phyloP scores from a whole-genome alignment of 306 rosid species.

The Potentilla sterilis region DNA sequence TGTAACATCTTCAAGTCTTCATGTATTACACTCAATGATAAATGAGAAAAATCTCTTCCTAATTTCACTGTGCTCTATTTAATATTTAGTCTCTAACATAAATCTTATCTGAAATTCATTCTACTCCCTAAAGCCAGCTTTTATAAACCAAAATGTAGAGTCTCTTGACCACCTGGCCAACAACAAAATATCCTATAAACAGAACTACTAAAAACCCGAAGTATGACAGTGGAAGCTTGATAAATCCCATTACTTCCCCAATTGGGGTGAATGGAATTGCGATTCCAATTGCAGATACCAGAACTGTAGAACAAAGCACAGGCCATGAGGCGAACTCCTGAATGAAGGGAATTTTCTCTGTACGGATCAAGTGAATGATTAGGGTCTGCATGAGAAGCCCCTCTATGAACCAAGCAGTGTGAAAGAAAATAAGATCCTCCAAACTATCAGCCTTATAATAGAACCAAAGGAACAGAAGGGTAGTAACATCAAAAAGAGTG shows the following conservation, averaged over 20 bases:
- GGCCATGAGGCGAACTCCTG: constrained; percentile 85
- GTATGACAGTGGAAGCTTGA: constrained; percentile 52
- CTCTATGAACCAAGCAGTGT: constrained; percentile 77
- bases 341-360: constrained; percentile 67
- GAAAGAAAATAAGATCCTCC: constrained; percentile 43
- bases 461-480: constrained; percentile 59
- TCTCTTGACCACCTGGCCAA: constrained; percentile 67
- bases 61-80: constrained; percentile 3
- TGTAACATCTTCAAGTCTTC: constrained; percentile 15
- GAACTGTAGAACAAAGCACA: constrained; percentile 63
- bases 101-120: not conserved
- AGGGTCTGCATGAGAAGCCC: constrained; percentile 81
- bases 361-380: constrained; percentile 67
- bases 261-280: constrained; percentile 56
- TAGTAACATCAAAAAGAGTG: constrained; percentile 55
- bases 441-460: constrained; percentile 35
- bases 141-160: constrained; percentile 55
- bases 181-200: constrained; percentile 53
- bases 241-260: constrained; percentile 54
- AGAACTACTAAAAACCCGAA: constrained; percentile 52
- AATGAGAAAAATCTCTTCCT: constrained; percentile 13
- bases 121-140: constrained; percentile 57
- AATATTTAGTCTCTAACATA: constrained; percentile 1
- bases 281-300: constrained; percentile 57
- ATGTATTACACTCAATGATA: constrained; percentile 22